Percentiles rank a stretch among this genome's conserved stretches.
Evolutionary conservation across 1,139 yeast genomes (phyloP).

Genomic region (Yamadazyma taylorii): DNA sequence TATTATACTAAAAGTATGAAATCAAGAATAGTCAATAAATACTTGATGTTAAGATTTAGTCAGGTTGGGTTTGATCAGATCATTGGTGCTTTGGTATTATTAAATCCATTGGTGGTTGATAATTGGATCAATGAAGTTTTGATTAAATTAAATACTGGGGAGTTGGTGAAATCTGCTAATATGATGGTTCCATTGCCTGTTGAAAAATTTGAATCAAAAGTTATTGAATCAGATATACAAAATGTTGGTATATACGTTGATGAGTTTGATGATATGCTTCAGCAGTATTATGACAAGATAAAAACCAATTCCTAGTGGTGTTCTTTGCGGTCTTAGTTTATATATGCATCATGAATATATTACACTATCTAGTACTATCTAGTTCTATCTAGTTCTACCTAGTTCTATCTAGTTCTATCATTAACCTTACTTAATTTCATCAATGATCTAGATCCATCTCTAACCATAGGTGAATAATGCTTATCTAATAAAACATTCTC

Average conservation of each 20-base stretch:
- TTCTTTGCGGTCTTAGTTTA: too few species aligned
- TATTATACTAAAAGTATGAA: conserved; percentile 5
- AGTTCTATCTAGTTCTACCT: too few species aligned
- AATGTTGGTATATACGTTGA: conserved; percentile 9
- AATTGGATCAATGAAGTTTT: conserved; percentile 4
- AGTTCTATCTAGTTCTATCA: conserved; percentile 9
- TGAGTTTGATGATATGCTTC: conserved; percentile 16
- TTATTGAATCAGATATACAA: background rate
- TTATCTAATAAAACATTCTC: conserved; percentile 74
- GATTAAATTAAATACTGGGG: background rate
- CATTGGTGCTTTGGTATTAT: conserved; percentile 8
- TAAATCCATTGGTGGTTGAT: conserved; percentile 3
- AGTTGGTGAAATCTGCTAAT: background rate
- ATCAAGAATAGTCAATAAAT: conserved; percentile 6
- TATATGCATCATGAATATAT: background rate
- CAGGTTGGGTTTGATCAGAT: conserved; percentile 13
- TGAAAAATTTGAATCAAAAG: background rate
- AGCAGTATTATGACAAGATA: conserved; percentile 1
- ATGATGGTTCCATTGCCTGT: background rate
- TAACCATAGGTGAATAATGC: conserved; percentile 82
- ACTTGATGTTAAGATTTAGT: conserved; percentile 11
- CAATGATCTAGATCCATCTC: conserved; percentile 48
- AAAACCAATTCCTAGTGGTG: background rate
- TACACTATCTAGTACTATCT: too few species aligned
- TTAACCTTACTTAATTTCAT: conserved; percentile 38